These are phyloP conservation scores for Hypsizygus marmoreus DNA, from an alignment of 768 basidiomycete species.

Conservation along the genomic window DNA sequence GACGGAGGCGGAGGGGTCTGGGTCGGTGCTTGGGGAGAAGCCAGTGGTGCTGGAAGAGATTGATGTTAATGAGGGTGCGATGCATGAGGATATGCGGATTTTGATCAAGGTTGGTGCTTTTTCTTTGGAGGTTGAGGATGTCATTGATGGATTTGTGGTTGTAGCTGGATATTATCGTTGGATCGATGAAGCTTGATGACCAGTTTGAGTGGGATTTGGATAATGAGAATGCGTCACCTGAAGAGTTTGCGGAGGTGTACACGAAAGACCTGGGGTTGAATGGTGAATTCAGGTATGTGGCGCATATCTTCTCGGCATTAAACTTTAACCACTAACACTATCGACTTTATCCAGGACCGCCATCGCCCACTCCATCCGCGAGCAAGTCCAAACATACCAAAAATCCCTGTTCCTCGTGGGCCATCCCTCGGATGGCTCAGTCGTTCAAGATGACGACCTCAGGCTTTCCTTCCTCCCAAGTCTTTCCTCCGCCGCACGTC, in stretches of 20 bases:
- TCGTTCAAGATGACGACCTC: constrained; percentile 88
- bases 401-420: constrained; percentile 91
- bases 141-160: too few species aligned
- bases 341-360: too few species aligned
- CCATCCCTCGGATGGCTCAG: constrained; percentile 78
- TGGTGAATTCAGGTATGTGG: too few species aligned
- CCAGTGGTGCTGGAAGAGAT: constrained; percentile 62
- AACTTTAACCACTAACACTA: too few species aligned
- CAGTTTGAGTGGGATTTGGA: too few species aligned
- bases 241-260: too few species aligned
- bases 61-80: constrained; percentile 61
- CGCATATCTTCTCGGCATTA: too few species aligned
- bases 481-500: constrained; percentile 68
- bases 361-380: constrained; percentile 91
- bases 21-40: constrained; percentile 29
- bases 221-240: too few species aligned
- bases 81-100: constrained; percentile 88
- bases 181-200: too few species aligned
- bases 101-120: constrained; percentile 74
- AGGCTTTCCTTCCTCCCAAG: constrained; percentile 86
- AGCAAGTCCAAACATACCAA: constrained; percentile 90
- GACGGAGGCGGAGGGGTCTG: constrained; percentile 26
- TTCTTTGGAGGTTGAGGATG: too few species aligned
- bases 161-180: too few species aligned
- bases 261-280: too few species aligned